A percentile compares a stretch with the other conserved stretches of the same genome.
phyloP scores from a whole-genome alignment of 352 stramenopile genomes.

The Phytophthora lateralis region DNA sequence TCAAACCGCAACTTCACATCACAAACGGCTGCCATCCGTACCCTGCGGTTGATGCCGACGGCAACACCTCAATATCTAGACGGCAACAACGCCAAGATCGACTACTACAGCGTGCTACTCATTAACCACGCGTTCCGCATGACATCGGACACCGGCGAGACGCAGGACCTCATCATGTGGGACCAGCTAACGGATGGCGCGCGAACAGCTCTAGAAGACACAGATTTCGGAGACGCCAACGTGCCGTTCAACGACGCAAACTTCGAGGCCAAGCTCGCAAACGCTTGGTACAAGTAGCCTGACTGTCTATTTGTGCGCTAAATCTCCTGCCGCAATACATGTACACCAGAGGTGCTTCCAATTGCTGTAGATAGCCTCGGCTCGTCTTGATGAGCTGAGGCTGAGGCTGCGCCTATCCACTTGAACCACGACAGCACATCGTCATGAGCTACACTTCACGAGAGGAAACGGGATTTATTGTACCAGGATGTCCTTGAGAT shows the following conservation, averaged over 20 bases:
- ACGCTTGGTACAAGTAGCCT: slow-evolving; percentile 4
- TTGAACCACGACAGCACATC: not conserved
- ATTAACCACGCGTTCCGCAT: slow-evolving; percentile 10
- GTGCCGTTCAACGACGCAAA: slow-evolving; percentile 16
- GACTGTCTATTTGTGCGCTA: too few relatives aligned
- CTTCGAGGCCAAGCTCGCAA: slow-evolving; percentile 11
- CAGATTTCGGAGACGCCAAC: slow-evolving; percentile 14
- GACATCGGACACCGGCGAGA: slow-evolving; percentile 9
- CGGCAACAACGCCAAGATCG: slow-evolving; percentile 9
- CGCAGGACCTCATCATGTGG: slow-evolving; percentile 18
- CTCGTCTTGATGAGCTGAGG: not conserved
- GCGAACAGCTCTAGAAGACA: slow-evolving; percentile 12
- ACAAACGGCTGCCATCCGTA: slow-evolving; percentile 8
- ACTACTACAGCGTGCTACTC: slow-evolving; percentile 8
- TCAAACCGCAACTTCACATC: slow-evolving; percentile 10
- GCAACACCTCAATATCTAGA: slow-evolving; percentile 29
- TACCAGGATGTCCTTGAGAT: too few relatives aligned
- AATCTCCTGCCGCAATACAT: not conserved
- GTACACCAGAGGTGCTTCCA: not conserved
- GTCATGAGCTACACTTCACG: not conserved
- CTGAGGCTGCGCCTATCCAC: not conserved
- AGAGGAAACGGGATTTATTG: not conserved
- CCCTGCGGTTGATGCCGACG: slow-evolving; percentile 27
- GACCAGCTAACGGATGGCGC: slow-evolving; percentile 16
- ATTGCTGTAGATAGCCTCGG: not conserved